Evolutionary conservation across 2,329 filamentous ascomycete species (phyloP).

Genomic region (Hypoxylon sp.): DNA sequence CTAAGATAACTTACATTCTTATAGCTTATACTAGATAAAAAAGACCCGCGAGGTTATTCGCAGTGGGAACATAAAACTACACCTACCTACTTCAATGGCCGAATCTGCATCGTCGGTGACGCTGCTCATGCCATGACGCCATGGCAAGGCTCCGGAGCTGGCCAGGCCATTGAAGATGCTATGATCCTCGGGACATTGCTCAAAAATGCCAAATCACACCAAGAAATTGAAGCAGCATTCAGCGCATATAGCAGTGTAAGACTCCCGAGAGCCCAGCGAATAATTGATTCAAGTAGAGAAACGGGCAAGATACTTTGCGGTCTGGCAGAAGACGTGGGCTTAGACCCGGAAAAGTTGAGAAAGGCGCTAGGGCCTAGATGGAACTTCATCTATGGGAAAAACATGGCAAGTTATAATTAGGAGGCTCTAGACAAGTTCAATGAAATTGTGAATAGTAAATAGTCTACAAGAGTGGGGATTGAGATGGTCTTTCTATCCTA

Average conservation of each 20-base stretch:
- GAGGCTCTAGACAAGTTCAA: too few relatives aligned
- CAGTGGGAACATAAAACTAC: slow-evolving; percentile 22
- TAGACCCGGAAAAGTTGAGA: too few relatives aligned
- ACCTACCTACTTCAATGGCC: slow-evolving; percentile 9
- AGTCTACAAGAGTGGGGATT: too few relatives aligned
- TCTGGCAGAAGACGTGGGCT: too few relatives aligned
- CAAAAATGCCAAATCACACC: slow-evolving; percentile 3
- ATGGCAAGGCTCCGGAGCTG: slow-evolving; percentile 40
- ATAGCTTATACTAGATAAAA: slow-evolving; percentile 5
- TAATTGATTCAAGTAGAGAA: slow-evolving; percentile 18
- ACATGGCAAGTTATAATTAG: too few relatives aligned
- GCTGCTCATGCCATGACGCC: slow-evolving; percentile 43
- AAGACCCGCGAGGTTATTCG: slow-evolving; percentile 2
- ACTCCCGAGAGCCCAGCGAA: neutral
- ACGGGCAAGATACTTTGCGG: neutral
- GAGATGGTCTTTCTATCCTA: too few relatives aligned
- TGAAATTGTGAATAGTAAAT: too few relatives aligned
- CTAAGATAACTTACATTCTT: neutral
- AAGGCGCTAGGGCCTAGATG: too few relatives aligned
- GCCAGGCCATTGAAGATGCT: slow-evolving; percentile 42
- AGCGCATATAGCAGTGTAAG: slow-evolving; percentile 5
- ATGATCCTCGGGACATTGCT: slow-evolving; percentile 30
- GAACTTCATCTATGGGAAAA: too few relatives aligned
- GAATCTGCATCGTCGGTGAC: slow-evolving; percentile 28
- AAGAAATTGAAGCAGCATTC: neutral